These are phyloP conservation scores for Cyanidiococcus yangmingshanensis DNA, from an alignment of 23 red algal genomes.

Conservation along the genomic window DNA sequence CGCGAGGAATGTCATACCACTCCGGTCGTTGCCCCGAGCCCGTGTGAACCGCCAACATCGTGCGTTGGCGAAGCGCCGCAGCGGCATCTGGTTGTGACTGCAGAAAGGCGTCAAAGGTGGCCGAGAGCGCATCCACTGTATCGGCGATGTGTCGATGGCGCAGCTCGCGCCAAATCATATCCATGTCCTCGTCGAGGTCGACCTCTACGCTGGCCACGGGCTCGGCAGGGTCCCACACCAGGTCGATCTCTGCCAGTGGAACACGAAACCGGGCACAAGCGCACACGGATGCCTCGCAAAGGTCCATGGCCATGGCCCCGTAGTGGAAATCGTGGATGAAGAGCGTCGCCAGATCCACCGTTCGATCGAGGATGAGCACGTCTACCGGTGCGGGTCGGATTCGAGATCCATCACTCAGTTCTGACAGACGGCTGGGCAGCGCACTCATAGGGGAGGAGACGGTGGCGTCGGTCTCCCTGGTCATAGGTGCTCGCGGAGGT, in stretches of 20 bases:
- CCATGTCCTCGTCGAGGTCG: constrained; percentile 11
- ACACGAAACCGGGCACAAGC: neutral
- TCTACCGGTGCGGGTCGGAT: neutral
- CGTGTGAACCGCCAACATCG: neutral
- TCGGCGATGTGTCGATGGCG: constrained; percentile 10
- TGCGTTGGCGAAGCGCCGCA: neutral
- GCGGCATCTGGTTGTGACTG: neutral
- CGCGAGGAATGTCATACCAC: neutral
- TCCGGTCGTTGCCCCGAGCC: neutral
- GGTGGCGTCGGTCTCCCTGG: neutral
- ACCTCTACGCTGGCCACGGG: neutral
- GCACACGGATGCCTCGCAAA: neutral
- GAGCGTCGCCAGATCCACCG: constrained; percentile 19
- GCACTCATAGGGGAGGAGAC: neutral
- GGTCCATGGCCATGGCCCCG: constrained; percentile 13
- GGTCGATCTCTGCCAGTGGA: neutral
- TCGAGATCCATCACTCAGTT: neutral
- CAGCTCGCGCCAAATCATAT: neutral
- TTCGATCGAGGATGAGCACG: constrained; percentile 7
- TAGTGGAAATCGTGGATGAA: constrained; percentile 20
- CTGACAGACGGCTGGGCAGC: neutral
- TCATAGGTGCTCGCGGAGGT: neutral
- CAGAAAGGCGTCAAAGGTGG: constrained; percentile 3
- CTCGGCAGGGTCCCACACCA: neutral
- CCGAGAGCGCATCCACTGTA: constrained; percentile 12